phyloP scores from a whole-genome alignment of 805 yeast genomes.

The Yarrowia deformans region DNA sequence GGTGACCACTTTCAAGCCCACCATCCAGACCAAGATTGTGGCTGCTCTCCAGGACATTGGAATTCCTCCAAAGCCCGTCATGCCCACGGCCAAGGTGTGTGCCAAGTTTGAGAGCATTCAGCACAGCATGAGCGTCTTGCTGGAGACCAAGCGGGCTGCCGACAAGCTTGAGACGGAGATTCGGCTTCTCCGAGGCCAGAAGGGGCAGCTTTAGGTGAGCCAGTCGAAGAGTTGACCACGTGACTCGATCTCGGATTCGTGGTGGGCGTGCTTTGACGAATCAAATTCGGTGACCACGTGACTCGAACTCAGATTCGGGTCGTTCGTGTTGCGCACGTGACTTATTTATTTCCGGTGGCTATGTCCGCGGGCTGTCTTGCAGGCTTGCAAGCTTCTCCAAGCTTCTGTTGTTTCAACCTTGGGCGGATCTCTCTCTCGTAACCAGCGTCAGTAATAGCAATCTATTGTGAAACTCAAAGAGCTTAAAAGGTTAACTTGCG shows the following conservation, averaged over 20 bases:
- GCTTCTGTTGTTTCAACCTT: conserved; percentile 7
- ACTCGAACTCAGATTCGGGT: not conserved
- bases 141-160: conserved; percentile 84
- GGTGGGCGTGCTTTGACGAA: too few relatives aligned
- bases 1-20: conserved; percentile 79
- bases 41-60: conserved; percentile 78
- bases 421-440: not conserved
- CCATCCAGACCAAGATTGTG: conserved; percentile 66
- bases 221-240: too few relatives aligned
- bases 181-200: conserved; percentile 50
- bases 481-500: not conserved
- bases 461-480: conserved; percentile 1
- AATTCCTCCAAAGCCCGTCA: conserved; percentile 79
- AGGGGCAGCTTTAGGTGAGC: not conserved
- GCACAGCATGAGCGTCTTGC: conserved; percentile 69
- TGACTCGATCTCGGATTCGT: not conserved
- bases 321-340: not conserved
- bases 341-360: conserved; percentile 8
- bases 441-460: conserved; percentile 3
- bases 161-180: conserved; percentile 88
- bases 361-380: too few relatives aligned
- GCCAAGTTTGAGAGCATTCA: conserved; percentile 77
- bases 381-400: not conserved
- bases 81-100: conserved; percentile 84
- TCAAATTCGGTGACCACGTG: too few relatives aligned